These are phyloP conservation scores for Tephrocybe sp. DNA, from an alignment of 768 basidiomycete species.

Conservation along the genomic window DNA sequence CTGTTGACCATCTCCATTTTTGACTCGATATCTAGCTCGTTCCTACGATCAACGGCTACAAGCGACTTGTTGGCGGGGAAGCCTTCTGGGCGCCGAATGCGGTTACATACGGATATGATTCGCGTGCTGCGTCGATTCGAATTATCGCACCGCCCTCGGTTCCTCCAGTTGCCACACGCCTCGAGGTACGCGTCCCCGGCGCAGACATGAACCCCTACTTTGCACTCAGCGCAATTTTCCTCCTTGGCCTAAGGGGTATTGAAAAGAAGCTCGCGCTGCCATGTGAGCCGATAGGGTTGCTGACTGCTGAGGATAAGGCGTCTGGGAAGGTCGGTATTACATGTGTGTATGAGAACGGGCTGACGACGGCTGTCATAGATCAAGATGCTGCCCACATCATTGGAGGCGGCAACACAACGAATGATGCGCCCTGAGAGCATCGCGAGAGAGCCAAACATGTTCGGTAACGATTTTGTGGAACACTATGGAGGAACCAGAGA, in stretches of 20 bases:
- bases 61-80: slow-evolving; percentile 91
- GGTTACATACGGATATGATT: slow-evolving; percentile 94
- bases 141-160: slow-evolving; percentile 91
- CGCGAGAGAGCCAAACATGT: slow-evolving; percentile 71
- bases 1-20: not conserved
- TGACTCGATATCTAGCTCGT: slow-evolving; percentile 51
- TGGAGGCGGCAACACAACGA: slow-evolving; percentile 74
- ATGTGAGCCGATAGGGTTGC: slow-evolving; percentile 66
- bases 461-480: slow-evolving; percentile 90
- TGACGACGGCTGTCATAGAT: slow-evolving; percentile 39
- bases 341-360: slow-evolving; percentile 14
- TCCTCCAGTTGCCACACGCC: slow-evolving; percentile 77
- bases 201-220: slow-evolving; percentile 97
- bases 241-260: slow-evolving; percentile 86
- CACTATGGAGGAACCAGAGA: slow-evolving; percentile 95
- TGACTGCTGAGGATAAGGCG: slow-evolving; percentile 54
- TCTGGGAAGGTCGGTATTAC: slow-evolving; percentile 47
- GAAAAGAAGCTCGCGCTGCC: slow-evolving; percentile 69
- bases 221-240: slow-evolving; percentile 84
- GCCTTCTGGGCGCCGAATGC: slow-evolving; percentile 95
- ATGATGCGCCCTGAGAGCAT: slow-evolving; percentile 82
- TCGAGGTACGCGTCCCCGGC: slow-evolving; percentile 94
- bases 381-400: slow-evolving; percentile 72
- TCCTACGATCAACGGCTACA: slow-evolving; percentile 96
- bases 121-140: slow-evolving; percentile 87